A percentile compares a stretch with the other conserved stretches of the same genome.
Conservation (phyloP, 2,329 filamentous ascomycete genomes). For the Zasmidium cellare region DNA sequence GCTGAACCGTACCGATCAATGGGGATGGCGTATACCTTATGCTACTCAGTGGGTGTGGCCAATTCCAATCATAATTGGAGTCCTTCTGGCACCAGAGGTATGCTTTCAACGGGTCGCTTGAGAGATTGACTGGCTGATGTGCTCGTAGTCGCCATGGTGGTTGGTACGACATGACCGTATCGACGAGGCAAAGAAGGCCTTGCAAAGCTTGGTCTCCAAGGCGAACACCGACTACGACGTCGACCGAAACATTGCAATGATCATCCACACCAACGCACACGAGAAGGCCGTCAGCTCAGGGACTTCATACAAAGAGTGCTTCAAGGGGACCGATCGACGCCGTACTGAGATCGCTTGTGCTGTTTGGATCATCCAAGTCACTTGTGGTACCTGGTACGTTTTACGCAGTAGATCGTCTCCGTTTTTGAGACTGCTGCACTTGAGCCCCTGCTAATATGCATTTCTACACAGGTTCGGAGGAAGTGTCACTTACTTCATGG, state of each 20-base stretch:
- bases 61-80: slow-evolving; percentile 28
- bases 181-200: slow-evolving; percentile 21
- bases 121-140: slow-evolving; percentile 18
- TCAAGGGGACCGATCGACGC: background rate
- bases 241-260: slow-evolving; percentile 6
- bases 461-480: too few relatives aligned
- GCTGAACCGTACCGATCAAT: too few relatives aligned
- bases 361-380: too few relatives aligned
- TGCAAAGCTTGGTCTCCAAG: too few relatives aligned
- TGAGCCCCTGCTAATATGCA: too few relatives aligned
- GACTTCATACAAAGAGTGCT: slow-evolving; percentile 2
- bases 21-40: too few relatives aligned
- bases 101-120: too few relatives aligned
- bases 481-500: slow-evolving; percentile 2
- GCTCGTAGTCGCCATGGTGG: slow-evolving; percentile 32
- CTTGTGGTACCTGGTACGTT: too few relatives aligned
- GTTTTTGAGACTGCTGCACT: too few relatives aligned
- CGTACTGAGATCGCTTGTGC: too few relatives aligned
- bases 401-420: too few relatives aligned
- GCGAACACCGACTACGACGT: background rate
- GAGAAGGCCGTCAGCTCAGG: background rate
- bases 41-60: too few relatives aligned
- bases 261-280: slow-evolving; percentile 7
- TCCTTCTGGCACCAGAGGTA: slow-evolving; percentile 52
- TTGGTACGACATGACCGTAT: slow-evolving; percentile 27